Evolutionary conservation across 139 green algal genomes (phyloP).

Genomic region (Chlamydomonas schloesseri): DNA sequence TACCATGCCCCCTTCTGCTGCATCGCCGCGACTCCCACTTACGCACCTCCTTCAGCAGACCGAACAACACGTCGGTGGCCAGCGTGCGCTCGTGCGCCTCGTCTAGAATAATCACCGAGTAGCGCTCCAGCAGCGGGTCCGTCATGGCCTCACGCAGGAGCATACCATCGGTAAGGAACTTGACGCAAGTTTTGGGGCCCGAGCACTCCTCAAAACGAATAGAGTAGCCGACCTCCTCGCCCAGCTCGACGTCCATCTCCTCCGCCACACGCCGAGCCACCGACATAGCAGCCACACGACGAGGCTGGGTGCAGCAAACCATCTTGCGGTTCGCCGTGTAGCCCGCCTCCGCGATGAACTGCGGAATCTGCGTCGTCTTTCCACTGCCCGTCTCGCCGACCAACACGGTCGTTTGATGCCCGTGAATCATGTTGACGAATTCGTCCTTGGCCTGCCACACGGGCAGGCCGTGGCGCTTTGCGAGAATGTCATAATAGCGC

Average conservation of each 20-base stretch:
- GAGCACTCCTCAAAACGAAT: conserved; percentile 99
- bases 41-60: conserved; percentile 92
- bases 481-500: conserved; percentile 95
- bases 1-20: neutral
- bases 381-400: conserved; percentile 97
- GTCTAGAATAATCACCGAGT: conserved; percentile 97
- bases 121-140: conserved; percentile 86
- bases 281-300: conserved; percentile 95
- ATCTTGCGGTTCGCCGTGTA: conserved; percentile 79
- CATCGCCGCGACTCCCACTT: too few relatives aligned
- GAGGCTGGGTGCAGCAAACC: conserved; percentile 91
- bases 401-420: conserved; percentile 97
- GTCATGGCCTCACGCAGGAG: conserved; percentile 96
- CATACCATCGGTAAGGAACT: conserved; percentile 98
- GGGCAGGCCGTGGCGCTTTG: conserved; percentile 89
- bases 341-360: conserved; percentile 95
- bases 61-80: conserved; percentile 98
- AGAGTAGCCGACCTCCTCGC: conserved; percentile 94
- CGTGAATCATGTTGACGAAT: conserved; percentile 92
- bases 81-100: conserved; percentile 99
- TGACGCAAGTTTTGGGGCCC: conserved; percentile 92
- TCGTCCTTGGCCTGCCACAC: conserved; percentile 97
- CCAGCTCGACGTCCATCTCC: conserved; percentile 89
- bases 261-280: conserved; percentile 97
- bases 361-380: conserved; percentile 99